Evolutionary conservation across 2,329 filamentous ascomycete genomes (phyloP), one percentile per base, ranked within the genome.

Genomic region (Beauveria sp.): DNA sequence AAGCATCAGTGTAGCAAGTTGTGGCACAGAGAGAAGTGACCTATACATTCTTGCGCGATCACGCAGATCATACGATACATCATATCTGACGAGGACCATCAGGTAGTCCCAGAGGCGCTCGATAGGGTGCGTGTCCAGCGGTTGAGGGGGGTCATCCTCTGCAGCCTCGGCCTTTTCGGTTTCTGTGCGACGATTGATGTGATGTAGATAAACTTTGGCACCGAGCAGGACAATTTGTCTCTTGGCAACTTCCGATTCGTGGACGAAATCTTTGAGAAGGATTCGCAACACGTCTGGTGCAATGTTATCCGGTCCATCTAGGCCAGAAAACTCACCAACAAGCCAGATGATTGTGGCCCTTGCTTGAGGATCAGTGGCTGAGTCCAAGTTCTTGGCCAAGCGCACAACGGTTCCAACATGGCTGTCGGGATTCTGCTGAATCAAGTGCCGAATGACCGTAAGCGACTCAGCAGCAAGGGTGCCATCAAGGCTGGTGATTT

Each of bases 341-440:
- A 99, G 84, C 95, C 95, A 99, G 67, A 99, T 89, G 65, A 99
- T 97, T 55, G 91, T 96, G 3, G 95, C 95, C 66, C 95, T 84
- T 3, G 95, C 95, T 63, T 92, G 88, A 1, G 95, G 87, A 64
- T 95, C 93, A 0, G 89, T 91, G 1, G 92, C 90, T 3, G 88
- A 89, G 70, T 97, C 95, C 2, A 99, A 83, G 64, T 96, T 93
- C 74, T 92, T 95, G 6, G 95, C 95, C 54, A 99, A 77, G 52
- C 91, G 85, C 40, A 98, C 85, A 1, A 98, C 92, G 0, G 95
- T 99, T 47, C 87, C 88, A 12, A 86, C 82, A 71, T 99, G 95
- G 3, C 86, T 86, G 30, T 84, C 77, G 0, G 93, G 91, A 64
- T 96, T 87, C 68, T 96, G 90, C 71, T 99, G 95, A 58, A 99